Percentiles rank a stretch among this genome's conserved stretches.
phyloP scores from a whole-genome alignment of 192 early-diverging fungal species.

The Linderina pennispora region DNA sequence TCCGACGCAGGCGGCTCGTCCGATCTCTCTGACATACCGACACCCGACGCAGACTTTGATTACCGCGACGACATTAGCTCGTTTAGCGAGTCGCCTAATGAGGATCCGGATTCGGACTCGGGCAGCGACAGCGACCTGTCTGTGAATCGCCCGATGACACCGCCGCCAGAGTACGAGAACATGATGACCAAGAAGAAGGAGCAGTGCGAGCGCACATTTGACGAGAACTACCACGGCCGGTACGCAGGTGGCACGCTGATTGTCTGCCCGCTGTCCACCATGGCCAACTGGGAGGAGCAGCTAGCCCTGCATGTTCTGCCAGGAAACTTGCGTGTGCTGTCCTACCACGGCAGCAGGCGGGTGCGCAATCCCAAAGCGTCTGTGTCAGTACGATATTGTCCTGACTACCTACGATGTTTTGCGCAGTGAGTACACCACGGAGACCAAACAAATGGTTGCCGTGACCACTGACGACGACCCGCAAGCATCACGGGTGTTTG shows the following conservation, averaged over 20 bases:
- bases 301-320: constrained; percentile 43
- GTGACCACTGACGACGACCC: not conserved
- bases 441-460: constrained; percentile 21
- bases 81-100: too few relatives aligned
- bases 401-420: constrained; percentile 68
- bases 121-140: too few relatives aligned
- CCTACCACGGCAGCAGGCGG: constrained; percentile 59
- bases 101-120: too few relatives aligned
- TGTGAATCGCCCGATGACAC: constrained; percentile 29
- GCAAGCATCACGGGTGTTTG: not conserved
- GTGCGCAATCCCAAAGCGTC: constrained; percentile 30
- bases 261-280: constrained; percentile 63
- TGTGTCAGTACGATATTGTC: constrained; percentile 62
- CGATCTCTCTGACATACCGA: too few relatives aligned
- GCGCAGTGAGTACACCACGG: constrained; percentile 47
- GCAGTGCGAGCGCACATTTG: constrained; percentile 29
- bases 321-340: constrained; percentile 39
- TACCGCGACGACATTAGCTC: too few relatives aligned
- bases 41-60: too few relatives aligned
- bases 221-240: constrained; percentile 30
- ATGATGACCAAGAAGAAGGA: constrained; percentile 24
- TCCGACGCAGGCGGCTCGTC: constrained; percentile 4
- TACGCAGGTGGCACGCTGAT: constrained; percentile 58
- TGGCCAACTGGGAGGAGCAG: constrained; percentile 74
- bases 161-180: constrained; percentile 38